Conservation (phyloP, 805 yeast genomes). For the Yarrowia osloensis region DNA sequence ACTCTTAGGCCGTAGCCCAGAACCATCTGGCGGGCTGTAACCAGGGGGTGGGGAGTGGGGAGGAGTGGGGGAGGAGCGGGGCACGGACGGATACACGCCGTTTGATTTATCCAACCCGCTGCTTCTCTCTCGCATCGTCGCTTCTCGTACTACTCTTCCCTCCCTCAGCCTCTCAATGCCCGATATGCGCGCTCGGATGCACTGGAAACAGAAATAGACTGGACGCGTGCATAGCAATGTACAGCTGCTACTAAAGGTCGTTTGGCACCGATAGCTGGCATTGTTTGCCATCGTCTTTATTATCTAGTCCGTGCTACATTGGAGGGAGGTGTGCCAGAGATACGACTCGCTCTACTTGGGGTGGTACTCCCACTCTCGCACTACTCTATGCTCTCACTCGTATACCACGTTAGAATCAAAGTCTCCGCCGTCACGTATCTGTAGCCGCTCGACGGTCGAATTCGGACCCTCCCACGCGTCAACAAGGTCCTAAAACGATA, state of each 20-base stretch:
- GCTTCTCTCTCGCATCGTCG: too few species aligned
- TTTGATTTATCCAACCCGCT: too few species aligned
- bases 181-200: background rate
- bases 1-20: background rate
- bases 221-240: slow-evolving; percentile 26
- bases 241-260: background rate
- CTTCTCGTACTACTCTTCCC: background rate
- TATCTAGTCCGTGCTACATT: background rate
- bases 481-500: background rate
- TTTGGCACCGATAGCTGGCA: background rate
- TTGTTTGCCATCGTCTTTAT: background rate
- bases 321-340: too few species aligned
- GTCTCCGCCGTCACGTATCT: too few species aligned
- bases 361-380: too few species aligned
- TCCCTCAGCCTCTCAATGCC: background rate
- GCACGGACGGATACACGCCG: too few species aligned
- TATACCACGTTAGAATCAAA: too few species aligned
- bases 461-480: background rate
- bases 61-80: background rate
- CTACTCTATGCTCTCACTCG: too few species aligned
- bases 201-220: slow-evolving; percentile 5
- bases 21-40: background rate
- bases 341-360: too few species aligned
- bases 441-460: background rate
- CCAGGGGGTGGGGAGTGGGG: background rate